Evolutionary conservation across 1,139 yeast genomes (phyloP).

Genomic region (Pichia sp.): DNA sequence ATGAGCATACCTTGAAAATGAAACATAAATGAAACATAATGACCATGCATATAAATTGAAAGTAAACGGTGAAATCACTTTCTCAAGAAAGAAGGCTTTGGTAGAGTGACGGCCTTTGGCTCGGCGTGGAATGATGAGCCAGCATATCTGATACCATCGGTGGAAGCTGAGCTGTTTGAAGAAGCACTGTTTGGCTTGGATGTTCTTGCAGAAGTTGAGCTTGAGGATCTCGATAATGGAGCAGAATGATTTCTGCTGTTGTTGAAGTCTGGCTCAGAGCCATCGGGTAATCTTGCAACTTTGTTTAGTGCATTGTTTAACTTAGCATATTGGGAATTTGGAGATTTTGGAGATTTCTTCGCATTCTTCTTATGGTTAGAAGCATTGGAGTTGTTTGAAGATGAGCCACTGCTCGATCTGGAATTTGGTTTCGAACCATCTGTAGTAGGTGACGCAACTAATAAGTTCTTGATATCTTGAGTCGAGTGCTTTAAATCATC

Average conservation of each 20-base stretch:
- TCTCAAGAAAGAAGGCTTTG: constrained; percentile 47
- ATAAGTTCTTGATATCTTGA: constrained; percentile 24
- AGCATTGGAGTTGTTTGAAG: neutral
- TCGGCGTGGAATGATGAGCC: constrained; percentile 57
- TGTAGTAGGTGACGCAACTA: constrained; percentile 31
- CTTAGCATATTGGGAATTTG: constrained; percentile 8
- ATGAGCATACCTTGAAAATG: neutral
- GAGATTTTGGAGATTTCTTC: constrained; percentile 5
- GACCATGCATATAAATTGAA: neutral
- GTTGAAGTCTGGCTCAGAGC: constrained; percentile 43
- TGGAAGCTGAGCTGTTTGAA: constrained; percentile 9
- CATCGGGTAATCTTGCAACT: constrained; percentile 38
- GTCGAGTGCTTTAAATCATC: constrained; percentile 25
- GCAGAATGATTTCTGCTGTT: constrained; percentile 8
- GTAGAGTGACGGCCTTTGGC: constrained; percentile 53
- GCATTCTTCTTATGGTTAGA: constrained; percentile 4
- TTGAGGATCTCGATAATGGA: constrained; percentile 21
- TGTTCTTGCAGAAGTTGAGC: constrained; percentile 23
- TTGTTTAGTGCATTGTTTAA: neutral
- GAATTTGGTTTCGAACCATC: constrained; percentile 43
- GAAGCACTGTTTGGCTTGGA: constrained; percentile 18
- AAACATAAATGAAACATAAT: neutral
- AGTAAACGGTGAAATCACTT: constrained; percentile 21
- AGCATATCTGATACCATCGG: constrained; percentile 38
- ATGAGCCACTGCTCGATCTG: constrained; percentile 27